phyloP scores from a whole-genome alignment of 495 filamentous ascomycete species.

The Ramalina peruviana region DNA sequence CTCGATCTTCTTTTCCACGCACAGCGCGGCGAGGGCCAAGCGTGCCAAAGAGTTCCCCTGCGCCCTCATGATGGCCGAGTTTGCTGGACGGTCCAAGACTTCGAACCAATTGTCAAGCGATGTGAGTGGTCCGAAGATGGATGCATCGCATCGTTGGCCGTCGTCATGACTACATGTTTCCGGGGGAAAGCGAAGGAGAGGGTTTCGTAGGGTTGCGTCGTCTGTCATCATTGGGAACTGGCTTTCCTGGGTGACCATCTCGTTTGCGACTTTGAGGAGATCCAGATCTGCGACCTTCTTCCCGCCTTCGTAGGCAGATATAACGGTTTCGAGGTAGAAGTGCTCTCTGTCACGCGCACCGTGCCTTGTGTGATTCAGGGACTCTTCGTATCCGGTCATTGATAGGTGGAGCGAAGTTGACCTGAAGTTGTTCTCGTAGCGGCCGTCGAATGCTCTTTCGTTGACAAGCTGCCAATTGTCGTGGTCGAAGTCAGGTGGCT shows the following conservation, averaged over 20 bases:
- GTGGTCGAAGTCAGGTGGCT: slow-evolving; percentile 1
- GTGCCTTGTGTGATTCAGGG: background rate
- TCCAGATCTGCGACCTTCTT: slow-evolving; percentile 10
- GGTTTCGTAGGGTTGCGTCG: background rate
- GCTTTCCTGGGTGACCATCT: background rate
- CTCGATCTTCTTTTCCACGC: background rate
- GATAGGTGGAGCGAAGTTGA: slow-evolving; percentile 10
- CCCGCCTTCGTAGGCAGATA: slow-evolving; percentile 9
- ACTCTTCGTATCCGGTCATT: slow-evolving; percentile 2
- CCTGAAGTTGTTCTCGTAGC: slow-evolving; percentile 8
- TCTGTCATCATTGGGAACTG: background rate
- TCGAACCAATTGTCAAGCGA: slow-evolving; percentile 14
- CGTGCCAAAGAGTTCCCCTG: slow-evolving; percentile 16
- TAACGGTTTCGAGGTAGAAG: slow-evolving; percentile 7
- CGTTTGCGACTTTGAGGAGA: slow-evolving; percentile 3
- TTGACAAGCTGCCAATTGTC: slow-evolving; percentile 10
- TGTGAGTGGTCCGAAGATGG: background rate
- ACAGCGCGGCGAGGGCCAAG: slow-evolving; percentile 7
- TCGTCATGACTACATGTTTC: background rate
- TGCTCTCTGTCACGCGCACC: slow-evolving; percentile 4
- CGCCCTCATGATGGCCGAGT: slow-evolving; percentile 7
- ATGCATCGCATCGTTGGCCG: background rate
- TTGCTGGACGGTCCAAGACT: slow-evolving; percentile 9
- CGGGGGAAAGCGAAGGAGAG: background rate
- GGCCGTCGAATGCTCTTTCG: slow-evolving; percentile 7